Conservation (phyloP, 2,329 filamentous ascomycete species). For the Phialophora verrucosa region DNA sequence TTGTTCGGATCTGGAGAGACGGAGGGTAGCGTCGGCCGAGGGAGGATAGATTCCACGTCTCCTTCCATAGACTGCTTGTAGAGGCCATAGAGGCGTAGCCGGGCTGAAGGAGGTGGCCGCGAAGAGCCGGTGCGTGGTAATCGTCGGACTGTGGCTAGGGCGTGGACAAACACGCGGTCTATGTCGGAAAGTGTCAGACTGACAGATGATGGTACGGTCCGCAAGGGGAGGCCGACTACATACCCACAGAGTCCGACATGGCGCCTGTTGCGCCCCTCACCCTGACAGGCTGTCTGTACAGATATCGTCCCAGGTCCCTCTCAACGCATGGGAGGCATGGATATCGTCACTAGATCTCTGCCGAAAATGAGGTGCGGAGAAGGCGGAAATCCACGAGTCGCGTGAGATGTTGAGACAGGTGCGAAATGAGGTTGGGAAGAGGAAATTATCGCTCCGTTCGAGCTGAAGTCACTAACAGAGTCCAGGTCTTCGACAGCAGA, state of each 20-base stretch:
- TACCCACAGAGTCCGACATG: conserved; percentile 53
- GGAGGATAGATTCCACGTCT: conserved; percentile 92
- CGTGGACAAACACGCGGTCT: conserved; percentile 99
- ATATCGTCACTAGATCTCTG: conserved; percentile 19
- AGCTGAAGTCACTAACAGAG: not conserved
- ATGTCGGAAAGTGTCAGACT: conserved; percentile 15
- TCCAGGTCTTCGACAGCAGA: not conserved
- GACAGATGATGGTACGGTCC: not conserved
- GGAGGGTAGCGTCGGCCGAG: conserved; percentile 65
- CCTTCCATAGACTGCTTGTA: conserved; percentile 99
- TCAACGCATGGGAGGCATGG: not conserved
- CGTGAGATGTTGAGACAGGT: conserved; percentile 6
- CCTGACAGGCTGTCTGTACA: not conserved
- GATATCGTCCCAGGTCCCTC: not conserved
- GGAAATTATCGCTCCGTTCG: not conserved
- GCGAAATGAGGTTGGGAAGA: not conserved
- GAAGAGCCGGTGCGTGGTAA: conserved; percentile 91
- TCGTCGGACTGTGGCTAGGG: conserved; percentile 97
- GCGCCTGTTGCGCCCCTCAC: conserved; percentile 14
- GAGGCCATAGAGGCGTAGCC: conserved; percentile 91
- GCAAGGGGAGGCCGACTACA: conserved; percentile 32
- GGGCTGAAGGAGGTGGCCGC: conserved; percentile 81
- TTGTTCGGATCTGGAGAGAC: conserved; percentile 35
- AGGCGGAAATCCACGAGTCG: conserved; percentile 14
- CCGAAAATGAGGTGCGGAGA: conserved; percentile 24